Conservation (phyloP, 139 green algal species). For the Chlamydomonas schloesseri region DNA sequence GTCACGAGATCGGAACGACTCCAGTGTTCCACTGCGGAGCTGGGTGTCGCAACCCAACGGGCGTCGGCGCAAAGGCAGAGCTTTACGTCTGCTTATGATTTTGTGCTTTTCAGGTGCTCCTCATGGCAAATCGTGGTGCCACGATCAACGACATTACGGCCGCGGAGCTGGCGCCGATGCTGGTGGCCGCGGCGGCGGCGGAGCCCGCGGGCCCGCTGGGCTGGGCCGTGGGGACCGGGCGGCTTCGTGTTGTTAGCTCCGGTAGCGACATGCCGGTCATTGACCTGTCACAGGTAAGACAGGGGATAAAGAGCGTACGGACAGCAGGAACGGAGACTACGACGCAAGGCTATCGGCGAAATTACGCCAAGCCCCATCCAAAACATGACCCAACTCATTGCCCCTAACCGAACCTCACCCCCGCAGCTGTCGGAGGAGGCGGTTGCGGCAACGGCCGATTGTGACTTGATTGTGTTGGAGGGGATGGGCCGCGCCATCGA, state of each 20-base stretch:
- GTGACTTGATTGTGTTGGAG: constrained; percentile 93
- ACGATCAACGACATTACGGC: constrained; percentile 96
- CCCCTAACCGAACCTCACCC: not conserved
- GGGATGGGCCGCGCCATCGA: constrained; percentile 94
- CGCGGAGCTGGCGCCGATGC: constrained; percentile 77
- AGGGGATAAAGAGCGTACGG: too few relatives aligned
- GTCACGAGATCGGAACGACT: too few relatives aligned
- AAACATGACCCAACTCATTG: too few relatives aligned
- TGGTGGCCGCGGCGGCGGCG: constrained; percentile 50
- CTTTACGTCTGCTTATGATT: too few relatives aligned
- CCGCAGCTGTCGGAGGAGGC: constrained; percentile 78
- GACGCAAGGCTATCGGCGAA: too few relatives aligned
- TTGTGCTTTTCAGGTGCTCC: constrained; percentile 81
- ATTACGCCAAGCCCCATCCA: too few relatives aligned
- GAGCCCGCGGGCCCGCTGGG: constrained; percentile 19
- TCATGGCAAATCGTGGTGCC: constrained; percentile 86
- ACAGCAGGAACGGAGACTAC: too few relatives aligned
- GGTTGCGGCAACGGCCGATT: constrained; percentile 73
- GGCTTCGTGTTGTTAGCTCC: constrained; percentile 75
- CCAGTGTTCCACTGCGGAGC: too few relatives aligned
- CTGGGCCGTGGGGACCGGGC: constrained; percentile 7
- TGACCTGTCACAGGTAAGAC: constrained; percentile 75
- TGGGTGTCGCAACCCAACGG: too few relatives aligned
- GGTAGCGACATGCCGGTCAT: constrained; percentile 90
- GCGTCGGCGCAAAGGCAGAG: too few relatives aligned